These are phyloP conservation scores for Puccinia hordei DNA, from an alignment of 1,284 basidiomycete genomes.

Conservation along the genomic window DNA sequence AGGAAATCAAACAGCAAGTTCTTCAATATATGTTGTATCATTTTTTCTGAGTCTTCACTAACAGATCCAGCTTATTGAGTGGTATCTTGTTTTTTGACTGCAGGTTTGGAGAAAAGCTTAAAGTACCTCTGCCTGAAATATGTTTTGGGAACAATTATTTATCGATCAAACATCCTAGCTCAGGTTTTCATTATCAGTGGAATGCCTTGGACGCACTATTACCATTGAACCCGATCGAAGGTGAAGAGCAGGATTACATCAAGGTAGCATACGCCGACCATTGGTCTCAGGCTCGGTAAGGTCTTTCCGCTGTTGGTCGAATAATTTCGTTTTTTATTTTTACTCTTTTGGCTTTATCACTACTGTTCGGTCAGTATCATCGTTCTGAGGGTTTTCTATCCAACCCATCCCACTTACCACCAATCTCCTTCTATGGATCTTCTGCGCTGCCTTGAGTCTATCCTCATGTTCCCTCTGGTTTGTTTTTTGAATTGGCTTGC, in stretches of 20 bases:
- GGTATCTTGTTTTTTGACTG: conserved; percentile 67
- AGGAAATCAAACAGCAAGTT: conserved; percentile 62
- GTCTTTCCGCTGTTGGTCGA: conserved; percentile 61
- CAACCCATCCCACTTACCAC: no score
- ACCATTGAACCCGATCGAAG: conserved; percentile 73
- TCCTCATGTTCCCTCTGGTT: not conserved
- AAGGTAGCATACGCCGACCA: conserved; percentile 91
- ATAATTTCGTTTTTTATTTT: no score
- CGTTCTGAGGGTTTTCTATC: no score
- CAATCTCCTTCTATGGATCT: conserved; percentile 62
- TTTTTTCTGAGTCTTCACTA: conserved; percentile 39
- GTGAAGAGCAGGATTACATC: conserved; percentile 79
- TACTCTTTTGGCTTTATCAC: conserved; percentile 9
- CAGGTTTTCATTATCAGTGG: conserved; percentile 71
- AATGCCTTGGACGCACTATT: conserved; percentile 71
- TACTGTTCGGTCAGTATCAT: no score
- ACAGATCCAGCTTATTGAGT: not conserved
- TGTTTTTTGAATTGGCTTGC: conserved; percentile 55
- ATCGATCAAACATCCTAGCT: conserved; percentile 64
- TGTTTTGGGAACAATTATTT: conserved; percentile 87
- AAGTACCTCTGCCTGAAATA: conserved; percentile 91
- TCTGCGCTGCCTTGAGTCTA: conserved; percentile 45
- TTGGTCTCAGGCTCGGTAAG: conserved; percentile 83
- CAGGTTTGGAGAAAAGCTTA: conserved; percentile 73
- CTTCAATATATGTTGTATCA: not conserved